These are phyloP conservation scores for Volvox africanus DNA, from an alignment of 139 green algal species.

Conservation along the genomic window DNA sequence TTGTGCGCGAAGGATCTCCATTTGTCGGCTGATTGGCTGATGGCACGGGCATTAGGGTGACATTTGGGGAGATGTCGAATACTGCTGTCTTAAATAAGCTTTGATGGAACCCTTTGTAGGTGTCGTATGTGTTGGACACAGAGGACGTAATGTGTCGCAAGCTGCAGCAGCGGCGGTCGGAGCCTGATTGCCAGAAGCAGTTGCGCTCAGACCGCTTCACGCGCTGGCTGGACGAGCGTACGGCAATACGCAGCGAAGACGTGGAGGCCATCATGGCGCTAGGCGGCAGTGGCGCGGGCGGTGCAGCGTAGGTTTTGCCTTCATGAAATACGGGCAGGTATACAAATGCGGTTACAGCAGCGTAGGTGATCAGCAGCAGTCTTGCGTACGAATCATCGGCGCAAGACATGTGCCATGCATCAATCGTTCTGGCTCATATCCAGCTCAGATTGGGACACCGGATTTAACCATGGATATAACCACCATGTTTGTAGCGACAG, in stretches of 20 bases:
- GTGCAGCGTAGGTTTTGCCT: not conserved
- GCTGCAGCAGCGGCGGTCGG: not conserved
- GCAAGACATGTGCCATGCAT: not conserved
- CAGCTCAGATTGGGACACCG: too few relatives aligned
- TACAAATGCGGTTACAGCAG: not conserved
- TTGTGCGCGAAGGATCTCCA: too few relatives aligned
- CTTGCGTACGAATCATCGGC: not conserved
- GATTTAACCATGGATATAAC: too few relatives aligned
- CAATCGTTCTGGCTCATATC: not conserved
- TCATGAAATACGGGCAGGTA: not conserved
- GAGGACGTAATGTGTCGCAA: conserved; percentile 87
- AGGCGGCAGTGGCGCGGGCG: not conserved
- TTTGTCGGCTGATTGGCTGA: too few relatives aligned
- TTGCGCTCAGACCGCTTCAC: conserved; percentile 46
- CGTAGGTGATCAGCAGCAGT: too few relatives aligned
- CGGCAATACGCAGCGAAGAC: conserved; percentile 25
- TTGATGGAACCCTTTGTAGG: conserved; percentile 47
- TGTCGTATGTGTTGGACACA: conserved; percentile 97
- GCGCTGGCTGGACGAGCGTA: conserved; percentile 45
- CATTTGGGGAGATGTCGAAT: too few relatives aligned
- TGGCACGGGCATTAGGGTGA: too few relatives aligned
- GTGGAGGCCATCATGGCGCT: conserved; percentile 35
- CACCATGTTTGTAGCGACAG: not conserved
- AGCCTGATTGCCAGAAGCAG: conserved; percentile 34
- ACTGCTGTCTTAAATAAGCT: too few relatives aligned